These are phyloP conservation scores for Saccharomycopsis sp. DNA, from an alignment of 805 yeast genomes.

Conservation along the genomic window DNA sequence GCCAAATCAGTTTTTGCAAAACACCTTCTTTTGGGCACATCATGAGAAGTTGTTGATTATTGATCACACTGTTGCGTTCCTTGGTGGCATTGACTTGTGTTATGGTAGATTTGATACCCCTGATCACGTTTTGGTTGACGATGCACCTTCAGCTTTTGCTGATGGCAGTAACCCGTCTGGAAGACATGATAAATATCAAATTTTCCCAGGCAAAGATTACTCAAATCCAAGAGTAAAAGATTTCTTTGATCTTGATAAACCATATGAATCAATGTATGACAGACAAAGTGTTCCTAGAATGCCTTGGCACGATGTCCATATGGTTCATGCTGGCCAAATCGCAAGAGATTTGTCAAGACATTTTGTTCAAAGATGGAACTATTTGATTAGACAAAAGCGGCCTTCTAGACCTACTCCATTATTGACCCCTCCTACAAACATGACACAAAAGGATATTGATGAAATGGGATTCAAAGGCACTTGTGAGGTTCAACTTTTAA, in stretches of 20 bases:
- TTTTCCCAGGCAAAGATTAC: constrained; percentile 94
- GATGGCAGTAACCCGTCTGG: constrained; percentile 9
- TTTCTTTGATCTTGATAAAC: constrained; percentile 69
- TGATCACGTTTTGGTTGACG: constrained; percentile 85
- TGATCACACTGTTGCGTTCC: constrained; percentile 80
- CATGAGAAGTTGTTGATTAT: constrained; percentile 86
- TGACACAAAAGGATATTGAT: constrained; percentile 60
- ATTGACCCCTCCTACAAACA: constrained; percentile 85
- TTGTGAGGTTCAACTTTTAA: constrained; percentile 81
- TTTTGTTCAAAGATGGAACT: constrained; percentile 97
- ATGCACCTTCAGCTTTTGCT: constrained; percentile 35
- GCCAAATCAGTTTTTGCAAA: constrained; percentile 89
- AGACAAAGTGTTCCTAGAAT: constrained; percentile 74
- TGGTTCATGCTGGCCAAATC: constrained; percentile 88
- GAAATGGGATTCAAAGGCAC: constrained; percentile 59
- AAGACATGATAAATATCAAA: constrained; percentile 33
- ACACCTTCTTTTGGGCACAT: constrained; percentile 97
- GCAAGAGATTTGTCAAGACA: constrained; percentile 91
- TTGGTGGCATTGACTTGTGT: constrained; percentile 95
- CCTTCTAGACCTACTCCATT: constrained; percentile 93
- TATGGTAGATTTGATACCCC: constrained; percentile 96
- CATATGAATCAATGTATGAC: constrained; percentile 88
- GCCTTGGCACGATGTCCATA: constrained; percentile 99
- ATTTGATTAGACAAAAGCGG: constrained; percentile 80
- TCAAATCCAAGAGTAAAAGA: constrained; percentile 93